Percentiles rank a stretch among this genome's conserved stretches.
Evolutionary conservation across 1,139 yeast species (phyloP).

Genomic region (Tardiomyces digboiensis): DNA sequence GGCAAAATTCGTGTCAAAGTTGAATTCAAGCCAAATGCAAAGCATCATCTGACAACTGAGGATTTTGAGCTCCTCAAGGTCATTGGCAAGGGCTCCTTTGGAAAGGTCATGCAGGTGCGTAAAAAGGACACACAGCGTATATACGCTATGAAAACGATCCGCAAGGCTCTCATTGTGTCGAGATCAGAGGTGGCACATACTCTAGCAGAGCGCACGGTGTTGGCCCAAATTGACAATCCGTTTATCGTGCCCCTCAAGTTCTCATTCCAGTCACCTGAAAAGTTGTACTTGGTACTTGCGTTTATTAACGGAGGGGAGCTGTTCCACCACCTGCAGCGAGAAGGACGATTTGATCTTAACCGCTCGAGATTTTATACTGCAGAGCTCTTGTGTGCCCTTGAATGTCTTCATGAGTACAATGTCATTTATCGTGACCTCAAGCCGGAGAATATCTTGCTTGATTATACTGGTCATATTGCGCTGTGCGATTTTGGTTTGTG

Average conservation of each 20-base stretch:
- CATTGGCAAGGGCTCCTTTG: constrained; percentile 96
- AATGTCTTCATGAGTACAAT: constrained; percentile 80
- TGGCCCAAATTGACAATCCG: constrained; percentile 92
- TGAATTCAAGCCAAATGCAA: constrained; percentile 48
- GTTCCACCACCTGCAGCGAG: constrained; percentile 88
- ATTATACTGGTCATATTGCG: constrained; percentile 96
- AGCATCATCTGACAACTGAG: constrained; percentile 70
- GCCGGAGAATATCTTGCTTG: constrained; percentile 89
- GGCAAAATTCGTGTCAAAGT: constrained; percentile 49
- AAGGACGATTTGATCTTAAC: constrained; percentile 81
- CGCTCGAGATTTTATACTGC: constrained; percentile 92
- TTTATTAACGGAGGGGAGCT: constrained; percentile 97
- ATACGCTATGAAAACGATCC: constrained; percentile 85
- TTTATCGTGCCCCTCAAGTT: constrained; percentile 96
- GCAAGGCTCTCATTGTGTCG: constrained; percentile 90
- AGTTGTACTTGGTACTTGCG: constrained; percentile 79
- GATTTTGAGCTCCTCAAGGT: constrained; percentile 91
- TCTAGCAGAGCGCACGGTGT: constrained; percentile 87
- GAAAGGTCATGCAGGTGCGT: constrained; percentile 97
- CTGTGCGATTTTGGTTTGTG: constrained; percentile 95
- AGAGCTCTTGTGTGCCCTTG: constrained; percentile 85
- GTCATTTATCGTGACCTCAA: constrained; percentile 92
- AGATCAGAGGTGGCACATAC: constrained; percentile 96
- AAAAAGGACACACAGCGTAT: constrained; percentile 92
- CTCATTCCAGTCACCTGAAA: constrained; percentile 94